Base-by-base conservation (phyloP, 163 green algal genomes). In the Chloromonas sp. region DNA sequence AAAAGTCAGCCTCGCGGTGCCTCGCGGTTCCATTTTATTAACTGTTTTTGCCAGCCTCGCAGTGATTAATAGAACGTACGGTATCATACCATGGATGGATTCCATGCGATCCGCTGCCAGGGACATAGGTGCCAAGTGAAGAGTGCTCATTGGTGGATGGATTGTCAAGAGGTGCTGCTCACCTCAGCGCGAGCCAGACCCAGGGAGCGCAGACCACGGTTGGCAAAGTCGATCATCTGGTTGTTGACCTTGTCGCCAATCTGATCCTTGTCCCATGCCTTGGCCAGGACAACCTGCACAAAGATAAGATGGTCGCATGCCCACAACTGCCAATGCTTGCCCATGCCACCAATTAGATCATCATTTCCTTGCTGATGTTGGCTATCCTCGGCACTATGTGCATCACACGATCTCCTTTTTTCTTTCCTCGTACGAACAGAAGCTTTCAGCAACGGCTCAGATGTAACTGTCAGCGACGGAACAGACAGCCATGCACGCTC, bases 171-270 rank as follows among this genome's bases (percentile, higher is more conserved):
- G 36, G 36, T 36, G 36, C 36, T 36, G 71, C 79, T 13, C 60
- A 82, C 79, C 1, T 92, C 87, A 2, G 94, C 89, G 58, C 88
- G 88, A 60, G 95, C 92, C 76, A 98, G 89, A 74, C 94, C 95
- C 79, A 98, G 92, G 3, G 92, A 93, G 60, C 95, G 90, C 90
- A 96, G 96, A 70, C 95, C 95, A 62, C 95, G 90, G 81, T 89
- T 89, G 60, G 95, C 95, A 85, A 95, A 98, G 86, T 97, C 93
- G 2, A 92, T 90, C 87, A 98, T 98, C 89, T 96, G 96, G 59
- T 86, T 84, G 78, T 95, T 91, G 61, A 95, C 94, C 0, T 62
- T 61, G 2, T 85, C 86, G 71, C 89, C 84, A 13, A 98, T 93
- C 71, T 94, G 87, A 1, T 87, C 88, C 57, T 84, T 85, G 80